Conservation (phyloP, 768 basidiomycete species). For the Wakefieldia striispora region DNA sequence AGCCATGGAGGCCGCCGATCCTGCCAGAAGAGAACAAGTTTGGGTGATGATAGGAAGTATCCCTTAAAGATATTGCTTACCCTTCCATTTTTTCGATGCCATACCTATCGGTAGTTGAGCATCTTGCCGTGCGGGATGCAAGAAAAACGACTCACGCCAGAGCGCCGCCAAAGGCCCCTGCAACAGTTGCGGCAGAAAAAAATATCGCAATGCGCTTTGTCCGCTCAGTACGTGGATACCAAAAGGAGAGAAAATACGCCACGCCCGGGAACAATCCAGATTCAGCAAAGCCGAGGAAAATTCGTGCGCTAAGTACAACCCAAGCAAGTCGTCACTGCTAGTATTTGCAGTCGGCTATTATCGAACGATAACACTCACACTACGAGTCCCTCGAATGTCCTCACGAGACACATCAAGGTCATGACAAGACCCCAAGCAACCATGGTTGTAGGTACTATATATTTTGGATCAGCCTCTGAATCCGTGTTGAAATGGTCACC, state of each 20-base stretch:
- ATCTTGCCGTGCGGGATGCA: neutral
- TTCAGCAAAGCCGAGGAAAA: constrained; percentile 43
- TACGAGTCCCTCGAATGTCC: constrained; percentile 22
- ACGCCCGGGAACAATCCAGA: constrained; percentile 38
- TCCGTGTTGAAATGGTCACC: neutral
- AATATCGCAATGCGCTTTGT: constrained; percentile 54
- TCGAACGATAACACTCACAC: constrained; percentile 18
- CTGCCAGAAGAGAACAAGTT: neutral
- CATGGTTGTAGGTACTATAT: constrained; percentile 34
- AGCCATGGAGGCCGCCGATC: constrained; percentile 20
- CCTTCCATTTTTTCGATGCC: constrained; percentile 29
- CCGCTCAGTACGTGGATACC: constrained; percentile 55
- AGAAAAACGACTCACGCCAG: constrained; percentile 33
- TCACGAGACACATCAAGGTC: constrained; percentile 31
- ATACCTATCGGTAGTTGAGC: constrained; percentile 24
- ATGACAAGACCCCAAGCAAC: constrained; percentile 31
- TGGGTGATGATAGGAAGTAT: neutral
- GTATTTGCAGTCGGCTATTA: neutral
- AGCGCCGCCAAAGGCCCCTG: constrained; percentile 46
- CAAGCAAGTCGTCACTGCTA: neutral
- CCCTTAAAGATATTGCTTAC: constrained; percentile 21
- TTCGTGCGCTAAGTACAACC: constrained; percentile 21
- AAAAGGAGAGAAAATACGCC: constrained; percentile 44
- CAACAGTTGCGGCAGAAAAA: constrained; percentile 54
- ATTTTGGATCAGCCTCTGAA: neutral